Conservation (phyloP, 2,329 filamentous ascomycete genomes). For the Capronia americana region DNA sequence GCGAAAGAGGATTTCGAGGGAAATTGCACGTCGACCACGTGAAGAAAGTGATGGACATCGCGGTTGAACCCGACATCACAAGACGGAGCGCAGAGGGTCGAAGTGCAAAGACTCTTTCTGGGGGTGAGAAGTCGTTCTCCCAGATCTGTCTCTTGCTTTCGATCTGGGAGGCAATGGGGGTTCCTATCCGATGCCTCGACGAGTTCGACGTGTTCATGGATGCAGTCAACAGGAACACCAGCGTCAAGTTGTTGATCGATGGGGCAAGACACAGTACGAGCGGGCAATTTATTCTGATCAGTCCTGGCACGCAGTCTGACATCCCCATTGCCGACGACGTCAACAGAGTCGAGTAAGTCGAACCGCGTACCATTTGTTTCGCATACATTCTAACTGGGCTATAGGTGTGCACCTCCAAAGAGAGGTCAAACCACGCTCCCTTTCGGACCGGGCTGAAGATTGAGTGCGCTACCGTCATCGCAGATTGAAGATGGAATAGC, state of each 20-base stretch:
- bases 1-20: conserved; percentile 87
- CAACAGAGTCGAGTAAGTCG: conserved; percentile 51
- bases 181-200: conserved; percentile 90
- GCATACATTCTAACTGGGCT: conserved; percentile 26
- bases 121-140: conserved; percentile 97
- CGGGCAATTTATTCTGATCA: conserved; percentile 94
- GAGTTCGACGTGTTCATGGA: conserved; percentile 99
- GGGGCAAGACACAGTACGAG: conserved; percentile 86
- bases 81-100: conserved; percentile 73
- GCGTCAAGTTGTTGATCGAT: conserved; percentile 91
- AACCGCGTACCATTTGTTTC: conserved; percentile 1
- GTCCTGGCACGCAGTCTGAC: conserved; percentile 78
- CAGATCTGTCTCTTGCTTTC: conserved; percentile 91
- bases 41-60: conserved; percentile 75
- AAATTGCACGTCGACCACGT: conserved; percentile 79
- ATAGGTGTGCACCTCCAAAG: conserved; percentile 53
- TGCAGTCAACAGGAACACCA: conserved; percentile 89
- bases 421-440: conserved; percentile 51
- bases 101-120: conserved; percentile 89
- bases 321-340: conserved; percentile 55
- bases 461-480: neutral
- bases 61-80: conserved; percentile 75
- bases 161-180: conserved; percentile 98
- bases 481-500: neutral
- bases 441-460: conserved; percentile 40